These are phyloP conservation scores for Tetragonia tetragonoides DNA, from an alignment of 148 eudicot genomes.

Conservation along the genomic window DNA sequence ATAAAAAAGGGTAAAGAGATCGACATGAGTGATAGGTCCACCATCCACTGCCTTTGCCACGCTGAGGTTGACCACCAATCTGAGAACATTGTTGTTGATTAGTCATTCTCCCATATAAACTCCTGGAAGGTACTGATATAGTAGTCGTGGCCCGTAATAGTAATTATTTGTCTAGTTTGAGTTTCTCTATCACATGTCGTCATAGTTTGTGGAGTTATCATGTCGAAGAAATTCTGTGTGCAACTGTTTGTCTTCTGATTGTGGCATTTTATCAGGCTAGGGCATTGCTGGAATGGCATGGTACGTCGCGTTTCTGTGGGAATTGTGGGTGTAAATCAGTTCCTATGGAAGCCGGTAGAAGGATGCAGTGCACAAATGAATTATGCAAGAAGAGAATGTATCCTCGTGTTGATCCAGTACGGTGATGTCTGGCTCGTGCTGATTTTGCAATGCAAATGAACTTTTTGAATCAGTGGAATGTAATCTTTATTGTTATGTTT, in stretches of 20 bases:
- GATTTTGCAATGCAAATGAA: not conserved
- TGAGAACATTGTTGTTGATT: not conserved
- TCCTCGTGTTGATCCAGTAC: conserved; percentile 96
- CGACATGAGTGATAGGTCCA: not conserved
- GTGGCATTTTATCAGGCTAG: conserved; percentile 55
- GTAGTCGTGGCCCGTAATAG: not conserved
- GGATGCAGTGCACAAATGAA: conserved; percentile 79
- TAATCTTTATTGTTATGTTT: conserved; percentile 7
- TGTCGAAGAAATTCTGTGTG: not conserved
- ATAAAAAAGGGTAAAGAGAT: not conserved
- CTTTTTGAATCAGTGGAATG: not conserved
- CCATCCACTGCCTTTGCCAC: not conserved
- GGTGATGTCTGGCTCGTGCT: conserved; percentile 31
- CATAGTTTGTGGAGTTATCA: not conserved
- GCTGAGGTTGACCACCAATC: not conserved
- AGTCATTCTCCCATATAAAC: not conserved
- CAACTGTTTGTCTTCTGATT: not conserved
- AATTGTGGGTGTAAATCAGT: conserved; percentile 65
- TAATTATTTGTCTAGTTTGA: not conserved
- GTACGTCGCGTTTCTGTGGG: conserved; percentile 73
- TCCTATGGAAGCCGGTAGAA: conserved; percentile 85
- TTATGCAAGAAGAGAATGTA: conserved; percentile 77
- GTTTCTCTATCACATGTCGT: not conserved
- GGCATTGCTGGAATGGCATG: conserved; percentile 90
- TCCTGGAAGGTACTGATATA: not conserved